These are phyloP conservation scores for Hura crepitans DNA, from an alignment of 441 rosid genomes.

Conservation along the genomic window DNA sequence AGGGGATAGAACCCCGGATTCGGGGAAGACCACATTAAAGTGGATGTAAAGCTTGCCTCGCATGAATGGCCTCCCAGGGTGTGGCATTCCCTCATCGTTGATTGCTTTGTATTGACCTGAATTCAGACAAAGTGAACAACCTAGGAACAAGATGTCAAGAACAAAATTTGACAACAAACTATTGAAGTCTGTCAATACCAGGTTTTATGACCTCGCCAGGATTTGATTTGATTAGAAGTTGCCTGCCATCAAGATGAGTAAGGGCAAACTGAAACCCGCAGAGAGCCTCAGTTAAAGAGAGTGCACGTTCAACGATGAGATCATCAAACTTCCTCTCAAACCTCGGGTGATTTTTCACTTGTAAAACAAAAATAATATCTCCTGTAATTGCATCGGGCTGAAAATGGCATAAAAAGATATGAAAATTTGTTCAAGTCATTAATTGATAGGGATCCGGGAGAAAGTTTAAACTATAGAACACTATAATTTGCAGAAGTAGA, in stretches of 20 bases:
- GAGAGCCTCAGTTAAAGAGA: constrained; percentile 63
- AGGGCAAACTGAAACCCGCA: constrained; percentile 69
- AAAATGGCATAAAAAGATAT: constrained; percentile 14
- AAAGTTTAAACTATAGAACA: not conserved
- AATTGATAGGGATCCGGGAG: not conserved
- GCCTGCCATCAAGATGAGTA: constrained; percentile 66
- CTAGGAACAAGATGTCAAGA: not conserved
- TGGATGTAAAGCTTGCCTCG: constrained; percentile 74
- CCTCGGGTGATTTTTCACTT: constrained; percentile 68
- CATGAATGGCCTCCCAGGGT: constrained; percentile 61
- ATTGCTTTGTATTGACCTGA: constrained; percentile 69
- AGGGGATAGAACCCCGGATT: constrained; percentile 40
- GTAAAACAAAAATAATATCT: constrained; percentile 71
- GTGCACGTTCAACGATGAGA: constrained; percentile 51
- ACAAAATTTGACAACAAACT: not conserved
- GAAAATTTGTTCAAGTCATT: not conserved
- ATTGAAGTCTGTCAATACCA: constrained; percentile 29
- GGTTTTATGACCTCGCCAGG: constrained; percentile 72
- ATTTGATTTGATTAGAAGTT: constrained; percentile 65
- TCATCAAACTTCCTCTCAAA: constrained; percentile 68
- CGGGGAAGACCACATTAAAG: constrained; percentile 64
- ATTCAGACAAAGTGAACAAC: not conserved
- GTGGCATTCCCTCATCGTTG: constrained; percentile 76
- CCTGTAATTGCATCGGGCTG: constrained; percentile 83
- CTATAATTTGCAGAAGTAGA: not conserved